Conservation (phyloP, 805 yeast genomes). For the Metschnikowia gelsemii region DNA sequence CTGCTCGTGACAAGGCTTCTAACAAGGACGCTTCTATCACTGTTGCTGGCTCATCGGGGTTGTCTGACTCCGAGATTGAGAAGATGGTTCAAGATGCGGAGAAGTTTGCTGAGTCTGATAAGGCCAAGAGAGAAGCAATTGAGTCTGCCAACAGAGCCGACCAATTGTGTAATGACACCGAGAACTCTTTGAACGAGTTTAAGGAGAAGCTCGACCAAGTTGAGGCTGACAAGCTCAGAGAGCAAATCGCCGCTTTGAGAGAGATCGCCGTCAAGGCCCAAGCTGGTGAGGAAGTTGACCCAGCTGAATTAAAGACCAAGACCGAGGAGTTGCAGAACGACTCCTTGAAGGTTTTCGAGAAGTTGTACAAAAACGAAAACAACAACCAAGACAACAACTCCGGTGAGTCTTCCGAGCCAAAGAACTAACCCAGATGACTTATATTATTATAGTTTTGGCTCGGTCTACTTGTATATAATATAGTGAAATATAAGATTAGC, state of each 20-base stretch:
- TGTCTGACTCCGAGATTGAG: conserved; percentile 86
- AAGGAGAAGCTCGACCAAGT: conserved; percentile 47
- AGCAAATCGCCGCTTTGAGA: conserved; percentile 38
- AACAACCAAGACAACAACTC: conserved; percentile 24
- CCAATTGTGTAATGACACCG: conserved; percentile 60
- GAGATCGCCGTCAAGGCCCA: conserved; percentile 65
- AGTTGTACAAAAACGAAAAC: conserved; percentile 42
- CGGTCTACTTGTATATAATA: conserved; percentile 21
- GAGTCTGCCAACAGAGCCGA: conserved; percentile 85
- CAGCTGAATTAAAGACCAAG: conserved; percentile 64
- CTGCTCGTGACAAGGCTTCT: conserved; percentile 90
- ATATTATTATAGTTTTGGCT: conserved; percentile 1
- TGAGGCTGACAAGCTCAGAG: conserved; percentile 45
- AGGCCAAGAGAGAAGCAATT: conserved; percentile 79
- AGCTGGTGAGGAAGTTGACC: conserved; percentile 60
- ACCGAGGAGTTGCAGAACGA: conserved; percentile 74
- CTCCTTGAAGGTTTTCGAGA: conserved; percentile 74
- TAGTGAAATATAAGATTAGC: conserved; percentile 11
- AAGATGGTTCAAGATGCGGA: conserved; percentile 90
- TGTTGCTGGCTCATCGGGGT: conserved; percentile 93
- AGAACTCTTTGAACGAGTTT: conserved; percentile 47
- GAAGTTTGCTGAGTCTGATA: conserved; percentile 83
- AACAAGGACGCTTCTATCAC: conserved; percentile 94
- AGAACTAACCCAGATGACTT: conserved; percentile 29
- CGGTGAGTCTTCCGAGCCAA: conserved; percentile 27